Base-by-base conservation (phyloP, 371 early-diverging fungal genomes). In the Mucor circinelloides region DNA sequence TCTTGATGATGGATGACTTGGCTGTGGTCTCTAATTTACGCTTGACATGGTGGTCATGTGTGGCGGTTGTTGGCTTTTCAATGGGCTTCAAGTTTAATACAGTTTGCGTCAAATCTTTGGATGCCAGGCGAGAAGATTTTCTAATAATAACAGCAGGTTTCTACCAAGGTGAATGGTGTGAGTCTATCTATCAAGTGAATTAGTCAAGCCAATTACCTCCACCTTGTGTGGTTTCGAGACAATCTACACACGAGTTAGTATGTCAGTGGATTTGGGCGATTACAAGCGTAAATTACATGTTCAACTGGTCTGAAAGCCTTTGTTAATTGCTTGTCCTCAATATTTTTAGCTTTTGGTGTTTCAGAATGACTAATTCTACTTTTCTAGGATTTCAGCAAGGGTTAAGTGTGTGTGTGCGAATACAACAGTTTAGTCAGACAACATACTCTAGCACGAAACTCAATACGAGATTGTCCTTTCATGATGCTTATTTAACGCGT, bases 361-460 rank as follows among this genome's bases (percentile, higher is more conserved):
- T 50, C n/a, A 17, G 6, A 32, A 34, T 62, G 25, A 30, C 19
- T 27, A 9, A 34, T 46, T 32, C 31, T 62, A 8, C 50, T 46
- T 36, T 10, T 46, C 30, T 30, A 30, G 2, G 50, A n/a, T 48
- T 23, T 40, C 30, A 23, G 40, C 15, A 40, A 15, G 4, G 5
- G 44, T 40, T 28, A 60, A 3, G n/a, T n/a, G 1, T 31, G 17
- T 56, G 6, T 12, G 30, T 17, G n/a, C n/a, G n/a, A n/a, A n/a
- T n/a, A 21, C 38, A 57, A 40, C 0, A 10, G 13, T 36, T 36
- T 7, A 23, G 5, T 58, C 13, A 25, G 4, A 25, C 7, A 58
- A 23, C 23, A 27, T 68, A 68, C 68, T 50, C 68, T 68, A 34
- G 63, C 23, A 19, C 58, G 63, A 63, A 69, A 46, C 7, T 34